phyloP scores from a whole-genome alignment of 208 protist species.

The Wallacemonas sp. region DNA sequence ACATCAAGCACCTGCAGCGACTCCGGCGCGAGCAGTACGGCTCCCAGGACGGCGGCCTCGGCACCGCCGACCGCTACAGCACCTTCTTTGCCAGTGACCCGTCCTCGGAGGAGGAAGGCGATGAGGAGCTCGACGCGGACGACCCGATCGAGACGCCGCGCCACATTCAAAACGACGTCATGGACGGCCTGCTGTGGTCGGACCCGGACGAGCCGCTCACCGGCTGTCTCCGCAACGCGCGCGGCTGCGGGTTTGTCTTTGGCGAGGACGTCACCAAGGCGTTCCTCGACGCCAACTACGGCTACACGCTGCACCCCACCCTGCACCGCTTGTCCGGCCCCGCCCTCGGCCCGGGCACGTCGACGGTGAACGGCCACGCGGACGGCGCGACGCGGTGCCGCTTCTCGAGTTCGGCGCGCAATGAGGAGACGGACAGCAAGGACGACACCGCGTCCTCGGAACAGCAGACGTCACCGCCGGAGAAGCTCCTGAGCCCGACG shows the following conservation, averaged over 20 bases:
- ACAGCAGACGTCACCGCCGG: background rate
- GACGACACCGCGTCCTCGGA: constrained; percentile 3
- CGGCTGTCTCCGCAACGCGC: constrained; percentile 58
- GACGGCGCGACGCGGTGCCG: too few relatives aligned
- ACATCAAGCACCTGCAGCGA: constrained; percentile 44
- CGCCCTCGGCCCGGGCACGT: background rate
- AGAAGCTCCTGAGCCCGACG: background rate
- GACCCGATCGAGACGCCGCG: background rate
- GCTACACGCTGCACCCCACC: constrained; percentile 34
- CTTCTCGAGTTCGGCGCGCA: too few relatives aligned
- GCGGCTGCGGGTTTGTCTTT: constrained; percentile 80
- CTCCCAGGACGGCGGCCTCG: constrained; percentile 20
- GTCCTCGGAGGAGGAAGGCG: constrained; percentile 5
- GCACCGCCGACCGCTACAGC: constrained; percentile 17
- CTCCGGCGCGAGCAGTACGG: constrained; percentile 73
- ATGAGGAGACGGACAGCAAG: constrained; percentile 11
- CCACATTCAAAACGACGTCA: constrained; percentile 90
- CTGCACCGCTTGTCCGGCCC: constrained; percentile 15
- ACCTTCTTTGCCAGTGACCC: constrained; percentile 3
- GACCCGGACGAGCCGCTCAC: constrained; percentile 95
- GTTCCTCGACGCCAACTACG: constrained; percentile 74
- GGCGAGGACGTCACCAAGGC: constrained; percentile 63
- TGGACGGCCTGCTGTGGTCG: constrained; percentile 99
- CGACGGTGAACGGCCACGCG: too few relatives aligned
- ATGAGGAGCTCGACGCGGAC: background rate